These are phyloP conservation scores for Sesbania bispinosa DNA, from an alignment of 306 rosid genomes.

Conservation along the genomic window DNA sequence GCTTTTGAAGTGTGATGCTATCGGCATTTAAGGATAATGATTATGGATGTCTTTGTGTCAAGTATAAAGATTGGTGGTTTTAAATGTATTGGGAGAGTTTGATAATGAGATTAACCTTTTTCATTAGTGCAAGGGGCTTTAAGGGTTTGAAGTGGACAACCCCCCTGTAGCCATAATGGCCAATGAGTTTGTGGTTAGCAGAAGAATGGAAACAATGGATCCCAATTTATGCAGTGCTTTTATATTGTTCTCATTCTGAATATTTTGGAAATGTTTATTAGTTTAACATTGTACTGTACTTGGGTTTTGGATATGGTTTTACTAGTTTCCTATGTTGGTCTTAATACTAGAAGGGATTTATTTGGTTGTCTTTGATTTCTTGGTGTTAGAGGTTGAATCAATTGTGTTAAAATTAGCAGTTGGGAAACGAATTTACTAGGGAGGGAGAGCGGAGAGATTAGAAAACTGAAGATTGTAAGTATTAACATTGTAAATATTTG, in stretches of 20 bases:
- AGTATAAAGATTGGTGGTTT: no score
- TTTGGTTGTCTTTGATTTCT: conserved; percentile 3
- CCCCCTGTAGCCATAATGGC: no score
- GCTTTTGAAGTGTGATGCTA: neutral
- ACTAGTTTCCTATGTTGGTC: neutral
- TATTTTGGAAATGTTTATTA: neutral
- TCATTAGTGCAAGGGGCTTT: no score
- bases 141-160: no score
- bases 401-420: neutral
- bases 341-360: neutral
- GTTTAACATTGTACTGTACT: neutral
- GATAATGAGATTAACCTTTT: no score
- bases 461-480: neutral
- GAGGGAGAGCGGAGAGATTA: neutral
- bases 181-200: no score
- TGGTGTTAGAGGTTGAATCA: neutral
- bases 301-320: neutral
- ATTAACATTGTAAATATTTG: neutral
- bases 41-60: neutral
- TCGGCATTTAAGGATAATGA: neutral
- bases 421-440: neutral
- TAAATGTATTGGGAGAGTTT: no score
- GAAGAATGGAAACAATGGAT: no score
- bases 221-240: neutral
- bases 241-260: neutral